Percentiles rank a stretch among this genome's conserved stretches.
These are phyloP conservation scores for Kingdonia uniflora DNA, from an alignment of 164 flowering plant species.

Conservation along the genomic window DNA sequence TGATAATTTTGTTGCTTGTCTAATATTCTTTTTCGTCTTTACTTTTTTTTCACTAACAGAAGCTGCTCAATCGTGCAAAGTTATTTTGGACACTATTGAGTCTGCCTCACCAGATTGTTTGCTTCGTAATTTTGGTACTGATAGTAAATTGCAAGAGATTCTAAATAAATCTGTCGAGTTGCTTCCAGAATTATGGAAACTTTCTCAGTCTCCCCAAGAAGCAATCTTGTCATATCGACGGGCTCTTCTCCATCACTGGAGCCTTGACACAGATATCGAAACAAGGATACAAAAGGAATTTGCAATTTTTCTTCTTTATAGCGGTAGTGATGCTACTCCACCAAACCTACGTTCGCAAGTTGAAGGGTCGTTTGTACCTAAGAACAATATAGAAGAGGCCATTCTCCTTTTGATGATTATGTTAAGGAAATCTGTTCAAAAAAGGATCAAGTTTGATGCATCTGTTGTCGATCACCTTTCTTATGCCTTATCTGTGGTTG, in stretches of 20 bases:
- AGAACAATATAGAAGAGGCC: slow-evolving; percentile 88
- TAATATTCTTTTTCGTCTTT: slow-evolving; percentile 3
- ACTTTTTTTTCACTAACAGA: slow-evolving; percentile 42
- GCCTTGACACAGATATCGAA: slow-evolving; percentile 53
- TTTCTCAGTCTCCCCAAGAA: slow-evolving; percentile 46
- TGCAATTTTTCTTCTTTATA: slow-evolving; percentile 76
- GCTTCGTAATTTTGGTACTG: slow-evolving; percentile 44
- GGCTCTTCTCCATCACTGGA: slow-evolving; percentile 76
- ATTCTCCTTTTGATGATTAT: slow-evolving; percentile 59
- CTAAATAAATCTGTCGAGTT: slow-evolving; percentile 69
- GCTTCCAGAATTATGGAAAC: slow-evolving; percentile 83
- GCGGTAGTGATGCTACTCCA: slow-evolving; percentile 73
- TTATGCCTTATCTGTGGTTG: slow-evolving; percentile 67
- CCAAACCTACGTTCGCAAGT: slow-evolving; percentile 72
- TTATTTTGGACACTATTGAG: slow-evolving; percentile 73
- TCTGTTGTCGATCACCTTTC: slow-evolving; percentile 70
- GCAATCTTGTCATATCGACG: slow-evolving; percentile 60
- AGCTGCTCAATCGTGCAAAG: slow-evolving; percentile 86
- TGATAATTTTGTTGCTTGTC: not conserved
- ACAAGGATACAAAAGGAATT: slow-evolving; percentile 71
- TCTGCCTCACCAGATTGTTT: slow-evolving; percentile 76
- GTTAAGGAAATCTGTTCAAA: slow-evolving; percentile 37
- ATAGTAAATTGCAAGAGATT: slow-evolving; percentile 67
- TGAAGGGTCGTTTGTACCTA: slow-evolving; percentile 73
- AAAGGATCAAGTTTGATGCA: slow-evolving; percentile 66